Evolutionary conservation across 2,329 filamentous ascomycete species (phyloP), one percentile per base, ranked within the genome.

Genomic region (Cordyceps militaris): DNA sequence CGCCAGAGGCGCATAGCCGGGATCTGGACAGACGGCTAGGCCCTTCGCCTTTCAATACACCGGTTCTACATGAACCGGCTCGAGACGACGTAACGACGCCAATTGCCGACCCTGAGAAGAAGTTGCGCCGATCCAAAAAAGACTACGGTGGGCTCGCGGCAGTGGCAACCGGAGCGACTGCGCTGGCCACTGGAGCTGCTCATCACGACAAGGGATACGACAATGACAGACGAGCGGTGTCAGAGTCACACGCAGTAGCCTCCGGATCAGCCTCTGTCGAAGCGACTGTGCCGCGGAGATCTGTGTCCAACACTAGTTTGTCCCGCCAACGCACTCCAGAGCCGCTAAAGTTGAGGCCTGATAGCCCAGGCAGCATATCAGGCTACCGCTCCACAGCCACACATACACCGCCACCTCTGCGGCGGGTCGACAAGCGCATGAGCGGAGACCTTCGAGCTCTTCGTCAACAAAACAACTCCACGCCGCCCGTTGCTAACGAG

Each of bases 401-500:
- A 60, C 24, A 44, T 42, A 56, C 46, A 34, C 55, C 55, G 30
- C 87, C 87, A 62, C 85, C 87, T 49, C 80, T 94, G 61, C 82
- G 91, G 66, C 83, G 89, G 62, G 80, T 82, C 62, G 84, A 86
- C 70, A 79, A 74, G 69, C 80, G 80, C 69, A 74, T 86, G 71
- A 92, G 88, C 79, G 86, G 88, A 72, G 89, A 95, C 78, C 79
- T 95, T 66, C 64, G 71, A 61, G 61, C 71, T 57, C 66, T 73
- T 56, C 69, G 70, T 64, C 69, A 70, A 66, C 70, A 70, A 70
- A 70, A 68, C 67, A 70, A 63, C 63, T 63, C 63, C 55, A 64
- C 69, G 64, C 87, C 87, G 70, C 89, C 90, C 67, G 81, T 91
- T 74, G 88, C 87, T 73, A 91, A 93, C 77, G 90, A 91, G 81